Conservation (phyloP, 2,329 filamentous ascomycete species). For the Fusarium tanahbumbuense region DNA sequence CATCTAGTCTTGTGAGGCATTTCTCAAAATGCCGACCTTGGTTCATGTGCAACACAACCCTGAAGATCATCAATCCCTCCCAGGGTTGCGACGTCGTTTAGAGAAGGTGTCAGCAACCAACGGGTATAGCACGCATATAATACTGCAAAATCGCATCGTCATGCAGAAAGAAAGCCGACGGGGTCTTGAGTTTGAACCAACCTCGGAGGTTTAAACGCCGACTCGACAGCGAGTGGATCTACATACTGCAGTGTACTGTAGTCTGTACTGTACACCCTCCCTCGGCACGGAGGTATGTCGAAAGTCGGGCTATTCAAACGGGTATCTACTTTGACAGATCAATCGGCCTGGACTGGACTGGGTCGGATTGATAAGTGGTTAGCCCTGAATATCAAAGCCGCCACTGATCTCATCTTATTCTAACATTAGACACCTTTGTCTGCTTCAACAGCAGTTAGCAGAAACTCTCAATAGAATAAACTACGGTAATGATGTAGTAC, state of each 20-base stretch:
- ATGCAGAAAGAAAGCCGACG: constrained; percentile 17
- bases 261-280: not conserved
- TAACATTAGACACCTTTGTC: not conserved
- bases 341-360: constrained; percentile 8
- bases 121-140: constrained; percentile 18
- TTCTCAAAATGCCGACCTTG: constrained; percentile 32
- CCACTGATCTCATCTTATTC: constrained; percentile 24
- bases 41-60: constrained; percentile 12
- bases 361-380: not conserved
- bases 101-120: not conserved
- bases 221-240: constrained; percentile 24
- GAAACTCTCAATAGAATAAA: not conserved
- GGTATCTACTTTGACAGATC: constrained; percentile 4
- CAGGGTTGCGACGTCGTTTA: constrained; percentile 5
- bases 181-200: constrained; percentile 14
- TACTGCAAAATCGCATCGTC: not conserved
- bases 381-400: constrained; percentile 5
- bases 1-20: constrained; percentile 35
- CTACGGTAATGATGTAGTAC: not conserved
- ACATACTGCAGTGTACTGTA: not conserved
- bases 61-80: not conserved
- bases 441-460: not conserved
- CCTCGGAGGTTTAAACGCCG: constrained; percentile 40
- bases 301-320: constrained; percentile 14
- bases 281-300: constrained; percentile 37